Percentiles rank a stretch among this genome's conserved stretches.
Conservation (phyloP, 2,329 filamentous ascomycete species). For the Verticillium klebahnii region DNA sequence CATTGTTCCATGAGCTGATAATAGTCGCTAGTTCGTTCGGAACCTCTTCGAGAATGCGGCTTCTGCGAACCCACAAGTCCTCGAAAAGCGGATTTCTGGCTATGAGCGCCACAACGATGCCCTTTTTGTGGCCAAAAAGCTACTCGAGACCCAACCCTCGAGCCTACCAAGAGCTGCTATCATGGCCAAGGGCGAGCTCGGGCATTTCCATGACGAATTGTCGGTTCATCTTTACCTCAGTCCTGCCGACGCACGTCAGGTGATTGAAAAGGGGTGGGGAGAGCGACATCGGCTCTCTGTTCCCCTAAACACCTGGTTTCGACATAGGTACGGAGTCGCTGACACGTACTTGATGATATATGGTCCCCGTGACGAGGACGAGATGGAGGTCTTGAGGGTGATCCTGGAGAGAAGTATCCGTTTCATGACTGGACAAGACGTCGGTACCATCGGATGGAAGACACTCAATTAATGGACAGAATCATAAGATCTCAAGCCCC, state of each 20-base stretch:
- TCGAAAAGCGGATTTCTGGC: slow-evolving; percentile 19
- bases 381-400: slow-evolving; percentile 20
- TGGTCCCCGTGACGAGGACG: slow-evolving; percentile 29
- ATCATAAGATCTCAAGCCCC: too few species aligned
- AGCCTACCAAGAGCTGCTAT: neutral
- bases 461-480: neutral
- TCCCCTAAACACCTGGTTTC: slow-evolving; percentile 12
- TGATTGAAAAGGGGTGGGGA: slow-evolving; percentile 31
- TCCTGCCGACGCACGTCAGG: slow-evolving; percentile 28
- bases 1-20: neutral
- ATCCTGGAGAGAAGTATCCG: slow-evolving; percentile 1
- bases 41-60: slow-evolving; percentile 12
- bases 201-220: slow-evolving; percentile 33
- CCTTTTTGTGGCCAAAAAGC: slow-evolving; percentile 16
- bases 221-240: slow-evolving; percentile 32
- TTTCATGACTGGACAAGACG: slow-evolving; percentile 8
- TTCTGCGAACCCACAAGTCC: slow-evolving; percentile 19
- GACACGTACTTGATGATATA: slow-evolving; percentile 35
- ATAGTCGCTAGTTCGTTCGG: neutral
- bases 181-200: slow-evolving; percentile 24
- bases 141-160: neutral
- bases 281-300: slow-evolving; percentile 29
- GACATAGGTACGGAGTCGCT: neutral
- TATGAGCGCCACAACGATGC: slow-evolving; percentile 27
- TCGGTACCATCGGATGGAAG: neutral